A percentile compares a stretch with the other conserved stretches of the same genome.
Evolutionary conservation across 176 grass and related monocot species (phyloP).

Genomic region (Saccharum officinarum): DNA sequence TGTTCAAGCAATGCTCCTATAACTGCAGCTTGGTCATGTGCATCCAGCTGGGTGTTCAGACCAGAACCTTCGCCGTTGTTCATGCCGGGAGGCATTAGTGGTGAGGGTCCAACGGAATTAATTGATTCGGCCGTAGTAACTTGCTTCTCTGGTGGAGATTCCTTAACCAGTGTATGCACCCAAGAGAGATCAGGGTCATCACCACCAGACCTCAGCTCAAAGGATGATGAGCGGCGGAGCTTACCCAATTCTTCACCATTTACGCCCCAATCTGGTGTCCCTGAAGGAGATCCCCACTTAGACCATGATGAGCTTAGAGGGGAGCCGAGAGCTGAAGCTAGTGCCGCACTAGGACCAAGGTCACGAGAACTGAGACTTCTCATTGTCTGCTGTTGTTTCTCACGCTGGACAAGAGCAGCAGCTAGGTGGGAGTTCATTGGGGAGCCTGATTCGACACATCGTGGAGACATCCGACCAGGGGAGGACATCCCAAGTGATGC

Average conservation of each 20-base stretch:
- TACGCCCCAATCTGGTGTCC: conserved; percentile 58
- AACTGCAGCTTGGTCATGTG: conserved; percentile 55
- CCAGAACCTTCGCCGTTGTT: conserved; percentile 27
- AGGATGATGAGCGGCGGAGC: conserved; percentile 77
- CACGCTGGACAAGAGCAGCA: conserved; percentile 53
- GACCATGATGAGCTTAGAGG: conserved; percentile 66
- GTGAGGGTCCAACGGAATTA: conserved; percentile 40
- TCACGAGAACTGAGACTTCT: conserved; percentile 82
- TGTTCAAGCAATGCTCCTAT: conserved; percentile 68
- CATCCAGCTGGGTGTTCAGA: conserved; percentile 30
- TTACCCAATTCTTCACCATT: conserved; percentile 70
- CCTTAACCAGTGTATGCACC: conserved; percentile 78
- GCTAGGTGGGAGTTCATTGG: conserved; percentile 71
- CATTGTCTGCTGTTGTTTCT: conserved; percentile 76
- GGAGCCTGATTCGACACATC: conserved; percentile 57
- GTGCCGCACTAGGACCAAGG: conserved; percentile 56
- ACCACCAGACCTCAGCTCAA: conserved; percentile 56
- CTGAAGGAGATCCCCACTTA: conserved; percentile 67
- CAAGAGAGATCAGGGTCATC: conserved; percentile 85
- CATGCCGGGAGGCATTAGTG: conserved; percentile 22
- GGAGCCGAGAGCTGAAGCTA: conserved; percentile 43
- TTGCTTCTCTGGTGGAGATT: conserved; percentile 73
- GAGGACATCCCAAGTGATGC: conserved; percentile 63
- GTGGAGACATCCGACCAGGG: conserved; percentile 69
- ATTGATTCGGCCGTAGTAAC: conserved; percentile 31